A percentile compares a stretch with the other conserved stretches of the same genome.
Conservation (phyloP, 1,284 basidiomycete genomes). For the Testicularia cyperi region DNA sequence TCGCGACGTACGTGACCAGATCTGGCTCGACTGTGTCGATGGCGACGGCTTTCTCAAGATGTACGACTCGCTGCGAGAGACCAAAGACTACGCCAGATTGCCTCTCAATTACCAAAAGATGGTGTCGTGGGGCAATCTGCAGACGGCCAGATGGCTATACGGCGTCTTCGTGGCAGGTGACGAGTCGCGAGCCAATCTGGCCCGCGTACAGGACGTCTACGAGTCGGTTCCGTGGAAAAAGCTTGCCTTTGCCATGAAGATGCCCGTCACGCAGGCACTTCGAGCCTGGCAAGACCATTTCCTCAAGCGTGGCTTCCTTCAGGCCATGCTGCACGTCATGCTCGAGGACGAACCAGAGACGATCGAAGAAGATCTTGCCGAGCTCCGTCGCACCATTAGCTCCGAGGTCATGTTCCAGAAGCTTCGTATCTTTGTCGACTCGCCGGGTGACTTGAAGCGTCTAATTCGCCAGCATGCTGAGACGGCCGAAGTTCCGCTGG, state of each 20-base stretch:
- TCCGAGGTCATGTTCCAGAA: slow-evolving; percentile 53
- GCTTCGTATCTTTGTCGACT: slow-evolving; percentile 50
- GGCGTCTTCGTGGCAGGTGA: slow-evolving; percentile 53
- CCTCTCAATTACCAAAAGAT: slow-evolving; percentile 53
- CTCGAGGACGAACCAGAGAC: slow-evolving; percentile 53
- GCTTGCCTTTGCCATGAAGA: slow-evolving; percentile 50
- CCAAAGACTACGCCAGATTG: slow-evolving; percentile 38
- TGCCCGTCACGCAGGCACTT: slow-evolving; percentile 47
- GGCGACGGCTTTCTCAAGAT: slow-evolving; percentile 54
- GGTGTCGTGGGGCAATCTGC: slow-evolving; percentile 53
- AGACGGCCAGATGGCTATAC: slow-evolving; percentile 52
- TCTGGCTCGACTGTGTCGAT: slow-evolving; percentile 56
- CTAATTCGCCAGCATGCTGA: slow-evolving; percentile 52
- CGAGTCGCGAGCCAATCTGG: slow-evolving; percentile 51
- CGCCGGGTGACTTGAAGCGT: slow-evolving; percentile 52
- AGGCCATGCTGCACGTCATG: slow-evolving; percentile 45
- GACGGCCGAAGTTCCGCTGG: slow-evolving; percentile 51
- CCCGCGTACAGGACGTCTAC: slow-evolving; percentile 42
- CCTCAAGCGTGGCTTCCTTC: slow-evolving; percentile 44
- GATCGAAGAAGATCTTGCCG: slow-evolving; percentile 47
- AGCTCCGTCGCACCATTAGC: slow-evolving; percentile 41
- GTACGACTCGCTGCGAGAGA: slow-evolving; percentile 44
- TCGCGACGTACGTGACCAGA: slow-evolving; percentile 44
- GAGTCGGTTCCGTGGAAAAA: slow-evolving; percentile 53
- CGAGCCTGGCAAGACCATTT: slow-evolving; percentile 47